Conservation (phyloP, 306 rosid species). For the Vachellia collinsii region DNA sequence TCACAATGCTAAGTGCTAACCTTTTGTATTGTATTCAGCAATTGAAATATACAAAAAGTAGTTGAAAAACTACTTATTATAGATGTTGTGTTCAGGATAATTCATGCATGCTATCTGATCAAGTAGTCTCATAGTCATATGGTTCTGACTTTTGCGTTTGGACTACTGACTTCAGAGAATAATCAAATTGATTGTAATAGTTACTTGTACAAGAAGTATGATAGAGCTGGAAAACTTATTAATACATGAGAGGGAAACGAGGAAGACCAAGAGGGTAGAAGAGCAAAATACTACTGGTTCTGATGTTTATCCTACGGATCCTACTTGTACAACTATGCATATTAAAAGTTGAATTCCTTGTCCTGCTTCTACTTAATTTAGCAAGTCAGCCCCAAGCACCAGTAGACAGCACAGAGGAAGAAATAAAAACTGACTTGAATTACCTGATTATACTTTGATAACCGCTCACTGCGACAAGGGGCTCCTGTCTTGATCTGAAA, state of each 20-base stretch:
- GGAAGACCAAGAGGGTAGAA: not conserved
- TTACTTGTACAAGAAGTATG: not conserved
- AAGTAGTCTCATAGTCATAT: not conserved
- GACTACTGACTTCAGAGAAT: constrained; percentile 1
- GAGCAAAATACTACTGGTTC: not conserved
- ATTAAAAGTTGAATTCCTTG: constrained; percentile 12
- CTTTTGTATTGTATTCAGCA: constrained; percentile 14
- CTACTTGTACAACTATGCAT: not conserved
- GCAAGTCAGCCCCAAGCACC: not conserved
- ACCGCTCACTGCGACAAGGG: constrained; percentile 98
- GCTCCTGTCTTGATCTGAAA: constrained; percentile 94
- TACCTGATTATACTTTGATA: constrained; percentile 99
- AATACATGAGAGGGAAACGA: not conserved
- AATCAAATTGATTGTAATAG: not conserved
- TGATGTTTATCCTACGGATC: not conserved
- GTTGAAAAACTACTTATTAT: not conserved
- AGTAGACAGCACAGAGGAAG: constrained; percentile 9
- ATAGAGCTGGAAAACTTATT: not conserved
- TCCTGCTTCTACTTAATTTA: not conserved
- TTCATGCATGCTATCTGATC: not conserved
- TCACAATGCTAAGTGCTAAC: not conserved
- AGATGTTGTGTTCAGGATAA: not conserved
- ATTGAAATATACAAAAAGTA: not conserved
- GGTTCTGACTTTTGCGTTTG: not conserved
- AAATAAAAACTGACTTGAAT: constrained; percentile 11